A percentile compares a stretch with the other conserved stretches of the same genome.
These are phyloP conservation scores for Musa troglodytarum DNA, from an alignment of 176 grass and related monocot genomes.

Conservation along the genomic window DNA sequence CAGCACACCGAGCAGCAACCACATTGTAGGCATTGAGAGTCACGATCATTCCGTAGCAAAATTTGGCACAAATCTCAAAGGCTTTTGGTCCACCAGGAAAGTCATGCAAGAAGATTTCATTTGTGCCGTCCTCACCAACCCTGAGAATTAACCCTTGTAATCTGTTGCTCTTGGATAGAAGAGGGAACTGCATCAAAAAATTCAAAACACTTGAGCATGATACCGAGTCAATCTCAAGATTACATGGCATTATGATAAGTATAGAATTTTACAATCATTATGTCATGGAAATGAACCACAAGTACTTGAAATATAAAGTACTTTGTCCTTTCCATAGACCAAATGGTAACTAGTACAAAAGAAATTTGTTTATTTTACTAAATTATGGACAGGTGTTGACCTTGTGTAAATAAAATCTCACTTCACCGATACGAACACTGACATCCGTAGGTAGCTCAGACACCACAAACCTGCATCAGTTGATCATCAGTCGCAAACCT, in stretches of 20 bases:
- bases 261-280: neutral
- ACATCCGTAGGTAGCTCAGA: constrained; percentile 94
- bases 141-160: constrained; percentile 65
- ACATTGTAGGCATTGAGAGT: constrained; percentile 88
- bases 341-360: neutral
- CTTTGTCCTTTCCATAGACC: no score
- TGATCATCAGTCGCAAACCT: constrained; percentile 5
- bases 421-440: constrained; percentile 42
- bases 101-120: constrained; percentile 55
- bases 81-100: constrained; percentile 67
- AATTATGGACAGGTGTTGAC: constrained; percentile 8
- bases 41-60: constrained; percentile 92
- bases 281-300: no score
- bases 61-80: constrained; percentile 89
- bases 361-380: neutral
- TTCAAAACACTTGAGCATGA: constrained; percentile 2
- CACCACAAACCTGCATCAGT: constrained; percentile 54
- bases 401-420: constrained; percentile 91
- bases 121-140: constrained; percentile 43
- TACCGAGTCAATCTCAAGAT: neutral
- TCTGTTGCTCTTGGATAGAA: constrained; percentile 76
- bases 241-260: neutral
- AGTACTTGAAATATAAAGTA: no score
- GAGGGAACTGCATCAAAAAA: constrained; percentile 66
- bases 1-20: constrained; percentile 71